Evolutionary conservation across 176 grass and related monocot species (phyloP).

Genomic region (Poa pratensis): DNA sequence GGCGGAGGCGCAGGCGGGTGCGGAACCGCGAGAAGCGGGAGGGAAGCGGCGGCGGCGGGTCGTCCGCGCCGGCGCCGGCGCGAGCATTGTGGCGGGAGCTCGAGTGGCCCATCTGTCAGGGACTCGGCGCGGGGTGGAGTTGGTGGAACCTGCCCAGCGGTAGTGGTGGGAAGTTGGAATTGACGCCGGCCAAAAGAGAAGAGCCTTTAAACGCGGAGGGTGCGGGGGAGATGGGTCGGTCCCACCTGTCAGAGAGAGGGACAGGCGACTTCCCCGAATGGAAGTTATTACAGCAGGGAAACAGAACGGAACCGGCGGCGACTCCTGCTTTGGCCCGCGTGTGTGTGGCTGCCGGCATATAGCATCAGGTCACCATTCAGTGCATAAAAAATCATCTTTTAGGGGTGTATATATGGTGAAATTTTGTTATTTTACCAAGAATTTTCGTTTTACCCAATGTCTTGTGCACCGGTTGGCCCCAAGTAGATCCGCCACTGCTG

Average conservation of each 20-base stretch:
- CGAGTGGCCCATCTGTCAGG: conserved; percentile 60
- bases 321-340: too few species aligned
- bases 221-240: not conserved
- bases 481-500: too few species aligned
- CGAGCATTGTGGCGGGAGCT: conserved; percentile 41
- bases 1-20: conserved; percentile 59
- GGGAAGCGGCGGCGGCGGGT: conserved; percentile 37
- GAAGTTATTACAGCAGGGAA: not conserved
- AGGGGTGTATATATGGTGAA: too few species aligned
- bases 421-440: too few species aligned
- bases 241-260: not conserved
- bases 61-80: conserved; percentile 29
- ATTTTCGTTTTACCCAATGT: too few species aligned
- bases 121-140: not conserved
- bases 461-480: too few species aligned
- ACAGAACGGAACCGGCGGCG: too few species aligned
- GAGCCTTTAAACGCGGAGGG: not conserved
- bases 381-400: too few species aligned
- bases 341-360: too few species aligned
- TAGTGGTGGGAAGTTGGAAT: not conserved
- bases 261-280: not conserved
- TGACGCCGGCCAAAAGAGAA: not conserved
- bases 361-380: too few species aligned
- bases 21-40: conserved; percentile 81
- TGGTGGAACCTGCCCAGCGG: not conserved